Conservation (phyloP, 495 filamentous ascomycete genomes). For the Astrothelium macrocarpum region DNA sequence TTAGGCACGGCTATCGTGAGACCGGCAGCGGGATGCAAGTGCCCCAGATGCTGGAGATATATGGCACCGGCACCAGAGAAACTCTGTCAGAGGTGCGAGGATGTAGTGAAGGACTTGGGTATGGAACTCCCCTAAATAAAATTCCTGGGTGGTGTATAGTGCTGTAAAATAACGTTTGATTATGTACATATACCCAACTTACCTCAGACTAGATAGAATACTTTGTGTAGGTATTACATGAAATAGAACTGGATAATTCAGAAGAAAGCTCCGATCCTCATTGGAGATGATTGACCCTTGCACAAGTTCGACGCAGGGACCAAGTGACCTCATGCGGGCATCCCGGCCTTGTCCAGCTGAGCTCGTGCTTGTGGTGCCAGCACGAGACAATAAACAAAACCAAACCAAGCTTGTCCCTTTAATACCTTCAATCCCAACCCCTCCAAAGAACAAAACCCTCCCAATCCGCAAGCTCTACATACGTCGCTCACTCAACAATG, state of each 20-base stretch:
- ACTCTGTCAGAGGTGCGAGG: slow-evolving; percentile 66
- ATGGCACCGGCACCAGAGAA: slow-evolving; percentile 46
- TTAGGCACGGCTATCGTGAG: slow-evolving; percentile 46
- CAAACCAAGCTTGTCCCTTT: background rate
- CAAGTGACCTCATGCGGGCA: background rate
- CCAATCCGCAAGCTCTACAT: background rate
- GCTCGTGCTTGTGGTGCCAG: background rate
- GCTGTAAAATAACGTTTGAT: background rate
- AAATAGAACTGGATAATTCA: too few species aligned
- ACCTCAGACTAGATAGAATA: too few species aligned
- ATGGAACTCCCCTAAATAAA: background rate
- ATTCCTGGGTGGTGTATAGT: background rate
- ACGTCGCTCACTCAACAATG: background rate
- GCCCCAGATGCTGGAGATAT: slow-evolving; percentile 82
- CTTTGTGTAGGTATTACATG: too few species aligned
- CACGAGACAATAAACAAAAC: background rate
- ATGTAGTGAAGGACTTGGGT: slow-evolving; percentile 32
- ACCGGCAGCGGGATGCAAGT: slow-evolving; percentile 62
- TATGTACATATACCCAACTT: too few species aligned
- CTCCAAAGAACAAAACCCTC: background rate
- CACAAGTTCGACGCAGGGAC: slow-evolving; percentile 1
- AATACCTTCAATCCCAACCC: background rate
- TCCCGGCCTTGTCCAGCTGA: background rate
- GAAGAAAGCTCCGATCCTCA: too few species aligned
- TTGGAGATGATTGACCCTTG: slow-evolving; percentile 1